A percentile compares a stretch with the other conserved stretches of the same genome.
Evolutionary conservation across 2,329 filamentous ascomycete genomes (phyloP).

Genomic region (Fusarium paranaense): DNA sequence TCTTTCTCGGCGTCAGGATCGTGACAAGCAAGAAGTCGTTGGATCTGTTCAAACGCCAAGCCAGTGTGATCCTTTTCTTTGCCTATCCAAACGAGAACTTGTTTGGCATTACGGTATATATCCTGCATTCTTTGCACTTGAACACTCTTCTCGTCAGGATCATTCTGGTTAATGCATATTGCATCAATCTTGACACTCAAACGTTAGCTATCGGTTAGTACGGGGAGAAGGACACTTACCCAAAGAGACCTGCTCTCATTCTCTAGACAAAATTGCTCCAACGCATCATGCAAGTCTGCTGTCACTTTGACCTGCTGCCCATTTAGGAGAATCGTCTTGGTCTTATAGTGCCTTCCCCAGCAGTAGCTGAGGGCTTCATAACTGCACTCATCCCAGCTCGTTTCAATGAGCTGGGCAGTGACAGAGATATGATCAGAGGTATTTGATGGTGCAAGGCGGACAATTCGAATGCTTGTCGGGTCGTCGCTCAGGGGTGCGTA

Average conservation of each 20-base stretch:
- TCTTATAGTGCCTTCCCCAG: slow-evolving; percentile 26
- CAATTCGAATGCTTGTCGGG: slow-evolving; percentile 11
- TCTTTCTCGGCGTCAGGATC: not conserved
- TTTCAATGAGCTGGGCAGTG: slow-evolving; percentile 5
- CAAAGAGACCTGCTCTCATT: slow-evolving; percentile 8
- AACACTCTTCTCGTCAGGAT: slow-evolving; percentile 35
- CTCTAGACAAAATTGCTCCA: slow-evolving; percentile 7
- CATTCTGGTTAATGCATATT: slow-evolving; percentile 45
- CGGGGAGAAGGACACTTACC: not conserved
- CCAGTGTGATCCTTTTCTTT: slow-evolving; percentile 4
- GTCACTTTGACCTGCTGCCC: slow-evolving; percentile 16
- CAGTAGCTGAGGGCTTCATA: slow-evolving; percentile 42
- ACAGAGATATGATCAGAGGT: slow-evolving; percentile 4
- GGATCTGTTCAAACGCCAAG: slow-evolving; percentile 5
- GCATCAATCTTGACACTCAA: slow-evolving; percentile 31
- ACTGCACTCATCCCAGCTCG: not conserved
- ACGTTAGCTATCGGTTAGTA: not conserved
- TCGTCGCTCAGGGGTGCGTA: not conserved
- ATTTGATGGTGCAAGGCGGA: slow-evolving; percentile 10
- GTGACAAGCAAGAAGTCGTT: not conserved
- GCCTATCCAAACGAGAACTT: slow-evolving; percentile 22
- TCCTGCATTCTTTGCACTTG: slow-evolving; percentile 43
- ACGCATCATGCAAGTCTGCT: slow-evolving; percentile 8
- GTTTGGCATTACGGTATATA: slow-evolving; percentile 34
- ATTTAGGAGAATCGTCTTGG: slow-evolving; percentile 11